Evolutionary conservation across 208 protist species (phyloP).

Genomic region (Crithidia bombi): DNA sequence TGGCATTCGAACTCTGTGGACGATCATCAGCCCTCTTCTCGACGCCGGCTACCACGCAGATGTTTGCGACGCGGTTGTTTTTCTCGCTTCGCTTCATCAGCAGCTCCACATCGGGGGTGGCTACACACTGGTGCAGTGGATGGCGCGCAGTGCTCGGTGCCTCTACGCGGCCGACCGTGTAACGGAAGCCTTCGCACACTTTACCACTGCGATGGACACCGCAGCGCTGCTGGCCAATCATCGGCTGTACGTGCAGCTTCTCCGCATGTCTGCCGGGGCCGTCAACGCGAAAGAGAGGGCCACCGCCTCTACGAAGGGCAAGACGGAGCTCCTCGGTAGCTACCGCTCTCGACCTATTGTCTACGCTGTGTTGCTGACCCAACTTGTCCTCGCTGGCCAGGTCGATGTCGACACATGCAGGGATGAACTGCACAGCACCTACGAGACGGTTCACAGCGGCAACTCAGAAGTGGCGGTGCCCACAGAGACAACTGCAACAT

Average conservation of each 20-base stretch:
- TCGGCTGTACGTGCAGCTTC: constrained; percentile 74
- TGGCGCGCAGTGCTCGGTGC: constrained; percentile 64
- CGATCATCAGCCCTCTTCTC: constrained; percentile 52
- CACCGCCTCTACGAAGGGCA: constrained; percentile 11
- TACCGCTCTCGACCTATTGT: constrained; percentile 29
- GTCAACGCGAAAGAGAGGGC: constrained; percentile 32
- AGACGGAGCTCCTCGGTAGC: constrained; percentile 24
- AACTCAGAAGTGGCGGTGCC: constrained; percentile 15
- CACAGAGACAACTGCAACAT: constrained; percentile 3
- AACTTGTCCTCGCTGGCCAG: constrained; percentile 40
- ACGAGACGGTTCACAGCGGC: constrained; percentile 30
- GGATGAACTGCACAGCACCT: constrained; percentile 39
- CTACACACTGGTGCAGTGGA: constrained; percentile 78
- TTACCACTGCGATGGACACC: constrained; percentile 48
- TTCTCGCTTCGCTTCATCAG: constrained; percentile 71
- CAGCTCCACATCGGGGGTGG: constrained; percentile 66
- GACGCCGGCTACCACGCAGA: constrained; percentile 42
- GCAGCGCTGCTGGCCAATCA: constrained; percentile 57
- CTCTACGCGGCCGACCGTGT: constrained; percentile 54
- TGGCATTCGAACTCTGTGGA: constrained; percentile 75
- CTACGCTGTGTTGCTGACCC: constrained; percentile 45
- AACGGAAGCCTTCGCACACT: constrained; percentile 52
- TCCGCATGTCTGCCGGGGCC: constrained; percentile 44
- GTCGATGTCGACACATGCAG: constrained; percentile 28
- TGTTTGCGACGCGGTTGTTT: constrained; percentile 66